Percentiles rank a stretch among this genome's conserved stretches.
Evolutionary conservation across 2,329 filamentous ascomycete genomes (phyloP).

Genomic region (Aureobasidium sp.): DNA sequence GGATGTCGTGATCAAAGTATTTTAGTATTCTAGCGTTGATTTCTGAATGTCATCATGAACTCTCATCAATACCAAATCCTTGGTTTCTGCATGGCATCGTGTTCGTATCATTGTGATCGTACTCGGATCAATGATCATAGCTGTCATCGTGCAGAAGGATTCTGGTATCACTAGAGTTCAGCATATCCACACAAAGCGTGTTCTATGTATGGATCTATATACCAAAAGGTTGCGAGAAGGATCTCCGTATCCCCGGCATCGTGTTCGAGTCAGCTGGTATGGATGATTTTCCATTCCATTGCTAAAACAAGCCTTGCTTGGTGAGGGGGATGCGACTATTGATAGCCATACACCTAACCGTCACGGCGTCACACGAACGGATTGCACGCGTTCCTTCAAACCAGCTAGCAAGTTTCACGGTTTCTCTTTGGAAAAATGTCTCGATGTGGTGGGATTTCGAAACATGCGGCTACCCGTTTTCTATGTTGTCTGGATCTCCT

Average conservation of each 20-base stretch:
- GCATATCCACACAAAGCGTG: not conserved
- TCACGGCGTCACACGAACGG: too few species aligned
- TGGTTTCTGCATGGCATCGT: not conserved
- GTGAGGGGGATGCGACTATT: not conserved
- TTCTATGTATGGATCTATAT: not conserved
- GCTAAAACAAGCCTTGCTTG: not conserved
- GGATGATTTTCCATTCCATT: not conserved
- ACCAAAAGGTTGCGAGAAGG: not conserved
- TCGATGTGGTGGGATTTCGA: not conserved
- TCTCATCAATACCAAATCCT: not conserved
- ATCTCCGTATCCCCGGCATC: not conserved
- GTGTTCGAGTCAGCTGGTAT: not conserved
- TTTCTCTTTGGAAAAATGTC: not conserved
- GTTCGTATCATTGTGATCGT: not conserved
- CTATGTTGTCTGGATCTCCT: not conserved
- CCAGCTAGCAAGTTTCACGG: not conserved
- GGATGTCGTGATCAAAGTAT: constrained; percentile 4
- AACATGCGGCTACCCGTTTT: not conserved
- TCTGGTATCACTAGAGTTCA: not conserved
- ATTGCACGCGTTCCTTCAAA: not conserved
- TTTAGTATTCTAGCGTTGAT: constrained; percentile 10
- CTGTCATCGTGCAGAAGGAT: not conserved
- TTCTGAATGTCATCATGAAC: constrained; percentile 6
- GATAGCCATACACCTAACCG: not conserved
- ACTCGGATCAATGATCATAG: not conserved